phyloP scores from a whole-genome alignment of 176 grass and related monocot species.

The Oryza brachyantha region DNA sequence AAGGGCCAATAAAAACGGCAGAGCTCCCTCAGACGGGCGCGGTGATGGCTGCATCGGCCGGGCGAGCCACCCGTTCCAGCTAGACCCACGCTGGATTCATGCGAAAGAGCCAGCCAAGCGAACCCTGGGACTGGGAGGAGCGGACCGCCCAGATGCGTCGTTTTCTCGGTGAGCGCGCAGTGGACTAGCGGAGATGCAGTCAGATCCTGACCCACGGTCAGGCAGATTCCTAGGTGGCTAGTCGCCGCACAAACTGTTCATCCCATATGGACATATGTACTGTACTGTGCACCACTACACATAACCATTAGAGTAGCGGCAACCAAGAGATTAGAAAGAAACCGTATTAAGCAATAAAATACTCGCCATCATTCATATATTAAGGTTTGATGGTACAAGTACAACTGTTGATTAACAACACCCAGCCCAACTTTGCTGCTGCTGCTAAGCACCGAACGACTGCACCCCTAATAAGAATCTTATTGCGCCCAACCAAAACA shows the following conservation, averaged over 20 bases:
- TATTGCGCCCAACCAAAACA: slow-evolving; percentile 4
- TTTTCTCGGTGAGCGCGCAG: not conserved
- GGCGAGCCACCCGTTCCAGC: slow-evolving; percentile 29
- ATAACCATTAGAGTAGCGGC: no score
- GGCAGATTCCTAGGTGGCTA: slow-evolving; percentile 39
- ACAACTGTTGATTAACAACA: not conserved
- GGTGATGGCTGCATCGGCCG: not conserved
- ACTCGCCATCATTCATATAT: not conserved
- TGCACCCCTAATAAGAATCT: not conserved
- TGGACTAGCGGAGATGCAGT: slow-evolving; percentile 21
- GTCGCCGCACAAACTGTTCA: slow-evolving; percentile 6
- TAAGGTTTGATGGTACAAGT: not conserved
- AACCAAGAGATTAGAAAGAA: not conserved
- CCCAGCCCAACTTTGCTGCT: not conserved
- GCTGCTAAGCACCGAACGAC: not conserved
- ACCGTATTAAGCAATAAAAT: not conserved
- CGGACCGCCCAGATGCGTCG: not conserved
- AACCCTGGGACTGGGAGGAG: not conserved
- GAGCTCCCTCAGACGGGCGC: not conserved
- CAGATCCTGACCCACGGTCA: slow-evolving; percentile 8
- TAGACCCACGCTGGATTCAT: slow-evolving; percentile 3
- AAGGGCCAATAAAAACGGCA: not conserved
- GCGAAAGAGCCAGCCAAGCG: not conserved
- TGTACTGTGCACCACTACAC: not conserved
- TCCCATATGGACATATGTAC: not conserved